Conservation (phyloP, 108 stramenopile species). For the Pseudonitzschia multiseries region DNA sequence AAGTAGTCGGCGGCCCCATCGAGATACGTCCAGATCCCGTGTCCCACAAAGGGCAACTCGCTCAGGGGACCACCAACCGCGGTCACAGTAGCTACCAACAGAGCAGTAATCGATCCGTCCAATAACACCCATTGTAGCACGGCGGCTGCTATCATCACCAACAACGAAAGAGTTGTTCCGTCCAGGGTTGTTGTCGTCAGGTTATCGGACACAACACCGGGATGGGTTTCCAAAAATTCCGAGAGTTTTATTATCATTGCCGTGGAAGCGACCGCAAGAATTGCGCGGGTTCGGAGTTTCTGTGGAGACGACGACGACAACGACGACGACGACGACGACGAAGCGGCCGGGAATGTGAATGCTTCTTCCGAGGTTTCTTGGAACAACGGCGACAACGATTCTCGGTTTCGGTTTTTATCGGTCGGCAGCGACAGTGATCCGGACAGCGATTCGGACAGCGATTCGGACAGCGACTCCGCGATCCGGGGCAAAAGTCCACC, state of each 20-base stretch:
- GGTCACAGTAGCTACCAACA: slow-evolving; percentile 61
- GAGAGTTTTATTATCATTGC: slow-evolving; percentile 82
- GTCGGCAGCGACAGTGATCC: too few relatives aligned
- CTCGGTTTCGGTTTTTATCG: too few relatives aligned
- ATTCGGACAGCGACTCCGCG: slow-evolving; percentile 19
- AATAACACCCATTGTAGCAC: slow-evolving; percentile 65
- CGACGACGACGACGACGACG: too few relatives aligned
- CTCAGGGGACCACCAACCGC: slow-evolving; percentile 73
- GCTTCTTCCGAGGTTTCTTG: neutral
- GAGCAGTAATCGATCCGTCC: slow-evolving; percentile 57
- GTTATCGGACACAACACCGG: neutral
- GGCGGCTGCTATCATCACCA: slow-evolving; percentile 52
- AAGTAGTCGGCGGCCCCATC: slow-evolving; percentile 61
- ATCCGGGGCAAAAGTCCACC: slow-evolving; percentile 73
- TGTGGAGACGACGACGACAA: neutral
- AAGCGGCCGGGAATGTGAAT: too few relatives aligned
- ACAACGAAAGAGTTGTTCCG: slow-evolving; percentile 20
- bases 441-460: neutral
- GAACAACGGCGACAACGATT: neutral
- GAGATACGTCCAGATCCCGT: slow-evolving; percentile 73
- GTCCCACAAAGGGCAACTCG: slow-evolving; percentile 80
- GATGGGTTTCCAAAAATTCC: slow-evolving; percentile 59
- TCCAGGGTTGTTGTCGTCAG: neutral
- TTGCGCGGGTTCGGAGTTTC: slow-evolving; percentile 42
- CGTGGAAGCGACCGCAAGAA: slow-evolving; percentile 67